These are phyloP conservation scores for Kluyveromyces dobzhanskii DNA, from an alignment of 805 yeast species.

Conservation along the genomic window DNA sequence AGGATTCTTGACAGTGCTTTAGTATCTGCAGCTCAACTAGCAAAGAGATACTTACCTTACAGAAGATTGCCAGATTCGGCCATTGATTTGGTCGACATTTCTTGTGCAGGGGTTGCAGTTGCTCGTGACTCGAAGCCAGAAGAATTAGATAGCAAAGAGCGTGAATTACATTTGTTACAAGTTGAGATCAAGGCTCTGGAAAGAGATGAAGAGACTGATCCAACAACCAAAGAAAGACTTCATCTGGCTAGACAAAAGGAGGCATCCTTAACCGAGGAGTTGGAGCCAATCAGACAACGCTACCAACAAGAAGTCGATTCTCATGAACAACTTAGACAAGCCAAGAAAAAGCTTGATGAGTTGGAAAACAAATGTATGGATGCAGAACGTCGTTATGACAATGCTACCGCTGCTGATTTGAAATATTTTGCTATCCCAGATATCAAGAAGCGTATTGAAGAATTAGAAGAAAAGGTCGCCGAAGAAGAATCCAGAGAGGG, in stretches of 20 bases:
- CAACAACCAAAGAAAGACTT: slow-evolving; percentile 78
- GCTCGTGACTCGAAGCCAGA: slow-evolving; percentile 98
- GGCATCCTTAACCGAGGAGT: slow-evolving; percentile 77
- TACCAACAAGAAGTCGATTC: slow-evolving; percentile 83
- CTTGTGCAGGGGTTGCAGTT: slow-evolving; percentile 96
- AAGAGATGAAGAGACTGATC: slow-evolving; percentile 82
- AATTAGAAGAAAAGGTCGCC: slow-evolving; percentile 67
- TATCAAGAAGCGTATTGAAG: slow-evolving; percentile 62
- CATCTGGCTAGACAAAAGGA: slow-evolving; percentile 67
- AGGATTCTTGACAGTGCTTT: slow-evolving; percentile 90
- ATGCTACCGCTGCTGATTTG: slow-evolving; percentile 89
- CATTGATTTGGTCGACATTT: slow-evolving; percentile 89
- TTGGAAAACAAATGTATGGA: slow-evolving; percentile 87
- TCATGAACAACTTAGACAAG: slow-evolving; percentile 81
- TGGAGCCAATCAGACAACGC: slow-evolving; percentile 77
- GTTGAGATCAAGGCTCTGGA: slow-evolving; percentile 96
- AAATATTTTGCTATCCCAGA: slow-evolving; percentile 97
- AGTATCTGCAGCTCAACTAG: slow-evolving; percentile 90
- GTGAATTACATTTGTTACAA: slow-evolving; percentile 83
- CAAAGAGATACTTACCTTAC: slow-evolving; percentile 88
- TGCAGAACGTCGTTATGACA: slow-evolving; percentile 96
- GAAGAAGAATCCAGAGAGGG: slow-evolving; percentile 62
- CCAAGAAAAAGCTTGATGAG: slow-evolving; percentile 87
- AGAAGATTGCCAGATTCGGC: slow-evolving; percentile 96
- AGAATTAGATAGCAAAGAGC: slow-evolving; percentile 86